Evolutionary conservation across 352 stramenopile genomes (phyloP).

Genomic region (Pythium dissotocum): DNA sequence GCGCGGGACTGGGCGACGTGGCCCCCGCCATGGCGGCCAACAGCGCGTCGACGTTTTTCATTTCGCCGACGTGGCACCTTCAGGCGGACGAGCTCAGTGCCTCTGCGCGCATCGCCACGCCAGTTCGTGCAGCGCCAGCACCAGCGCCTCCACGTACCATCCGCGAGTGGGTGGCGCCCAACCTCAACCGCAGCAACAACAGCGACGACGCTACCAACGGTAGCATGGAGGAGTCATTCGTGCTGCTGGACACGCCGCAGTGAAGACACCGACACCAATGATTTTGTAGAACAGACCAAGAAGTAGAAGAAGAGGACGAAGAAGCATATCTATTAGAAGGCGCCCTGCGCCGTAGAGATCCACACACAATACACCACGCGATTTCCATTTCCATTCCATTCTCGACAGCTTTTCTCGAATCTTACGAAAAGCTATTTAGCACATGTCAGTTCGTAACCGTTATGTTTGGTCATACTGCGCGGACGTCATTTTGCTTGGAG

Average conservation of each 20-base stretch:
- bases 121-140: not conserved
- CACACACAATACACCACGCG: not conserved
- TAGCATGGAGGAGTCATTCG: slow-evolving; percentile 71
- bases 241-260: slow-evolving; percentile 53
- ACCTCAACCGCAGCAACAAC: slow-evolving; percentile 4
- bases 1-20: slow-evolving; percentile 47
- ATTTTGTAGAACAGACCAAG: slow-evolving; percentile 25
- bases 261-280: slow-evolving; percentile 17
- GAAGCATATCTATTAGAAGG: not conserved
- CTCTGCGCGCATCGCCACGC: slow-evolving; percentile 45
- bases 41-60: slow-evolving; percentile 72
- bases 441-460: slow-evolving; percentile 20
- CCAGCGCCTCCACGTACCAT: slow-evolving; percentile 6
- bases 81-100: slow-evolving; percentile 79
- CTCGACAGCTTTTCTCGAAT: not conserved
- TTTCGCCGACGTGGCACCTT: slow-evolving; percentile 77
- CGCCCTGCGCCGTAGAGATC: not conserved
- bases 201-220: slow-evolving; percentile 21
- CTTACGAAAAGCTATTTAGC: not conserved
- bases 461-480: not conserved
- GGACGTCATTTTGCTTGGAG: not conserved
- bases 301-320: not conserved
- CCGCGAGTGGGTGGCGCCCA: slow-evolving; percentile 17
- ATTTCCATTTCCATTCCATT: not conserved
- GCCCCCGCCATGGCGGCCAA: slow-evolving; percentile 22